phyloP scores from a whole-genome alignment of 495 filamentous ascomycete species.

The Penicillium antarcticum region DNA sequence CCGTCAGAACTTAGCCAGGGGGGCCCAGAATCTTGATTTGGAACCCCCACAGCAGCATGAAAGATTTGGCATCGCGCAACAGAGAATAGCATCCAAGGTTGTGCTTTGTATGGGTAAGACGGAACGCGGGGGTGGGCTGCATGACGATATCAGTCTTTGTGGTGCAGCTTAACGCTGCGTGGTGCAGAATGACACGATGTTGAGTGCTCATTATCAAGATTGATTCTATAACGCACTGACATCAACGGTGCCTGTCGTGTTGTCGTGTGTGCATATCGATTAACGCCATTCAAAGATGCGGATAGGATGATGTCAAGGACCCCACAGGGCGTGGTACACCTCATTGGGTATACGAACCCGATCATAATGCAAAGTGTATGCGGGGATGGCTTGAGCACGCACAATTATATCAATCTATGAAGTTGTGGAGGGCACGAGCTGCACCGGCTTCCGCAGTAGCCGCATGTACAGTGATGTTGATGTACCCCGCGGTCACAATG shows the following conservation, averaged over 20 bases:
- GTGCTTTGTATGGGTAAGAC: not conserved
- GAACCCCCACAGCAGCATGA: conserved; percentile 4
- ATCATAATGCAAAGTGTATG: conserved; percentile 2
- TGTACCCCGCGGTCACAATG: conserved; percentile 1
- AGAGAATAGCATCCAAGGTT: not conserved
- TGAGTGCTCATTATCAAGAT: conserved; percentile 17
- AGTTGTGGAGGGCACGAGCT: conserved; percentile 6
- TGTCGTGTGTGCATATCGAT: not conserved
- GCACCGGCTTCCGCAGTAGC: conserved; percentile 16
- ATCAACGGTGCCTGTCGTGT: not conserved
- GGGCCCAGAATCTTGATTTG: conserved; percentile 14
- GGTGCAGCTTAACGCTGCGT: not conserved
- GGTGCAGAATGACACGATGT: conserved; percentile 1
- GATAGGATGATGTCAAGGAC: conserved; percentile 5
- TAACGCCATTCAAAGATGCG: not conserved
- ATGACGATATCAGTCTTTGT: conserved; percentile 5
- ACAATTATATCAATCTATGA: not conserved
- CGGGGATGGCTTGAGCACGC: not conserved
- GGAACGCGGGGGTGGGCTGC: conserved; percentile 4
- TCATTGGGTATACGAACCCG: conserved; percentile 1
- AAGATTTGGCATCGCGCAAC: not conserved
- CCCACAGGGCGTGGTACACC: not conserved
- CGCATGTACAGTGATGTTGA: conserved; percentile 3
- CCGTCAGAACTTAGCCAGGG: conserved; percentile 13
- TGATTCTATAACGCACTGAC: conserved; percentile 6